phyloP scores from a whole-genome alignment of 1,284 basidiomycete species.

The Porogramme epimiltina region DNA sequence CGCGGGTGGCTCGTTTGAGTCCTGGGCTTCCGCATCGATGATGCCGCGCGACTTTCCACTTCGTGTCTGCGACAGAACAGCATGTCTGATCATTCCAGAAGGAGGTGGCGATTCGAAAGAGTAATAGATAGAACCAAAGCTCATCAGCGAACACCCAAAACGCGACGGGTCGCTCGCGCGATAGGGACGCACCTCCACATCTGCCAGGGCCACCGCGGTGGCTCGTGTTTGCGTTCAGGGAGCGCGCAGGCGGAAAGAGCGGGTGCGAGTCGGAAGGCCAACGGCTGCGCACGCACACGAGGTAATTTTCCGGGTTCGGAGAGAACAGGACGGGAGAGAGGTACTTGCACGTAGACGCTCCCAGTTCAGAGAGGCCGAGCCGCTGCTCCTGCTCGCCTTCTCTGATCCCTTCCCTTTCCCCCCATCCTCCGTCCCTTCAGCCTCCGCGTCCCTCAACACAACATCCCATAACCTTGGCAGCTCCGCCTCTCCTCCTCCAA shows the following conservation, averaged over 20 bases:
- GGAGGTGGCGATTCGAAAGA: not conserved
- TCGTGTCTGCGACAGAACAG: no score
- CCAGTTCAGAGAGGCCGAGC: no score
- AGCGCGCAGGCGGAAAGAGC: not conserved
- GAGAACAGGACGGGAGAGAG: conserved; percentile 1
- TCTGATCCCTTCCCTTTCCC: not conserved
- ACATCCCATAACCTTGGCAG: conserved; percentile 15
- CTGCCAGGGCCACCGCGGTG: not conserved
- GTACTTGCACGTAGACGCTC: conserved; percentile 19
- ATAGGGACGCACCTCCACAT: not conserved
- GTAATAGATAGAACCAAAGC: not conserved
- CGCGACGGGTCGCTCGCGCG: not conserved
- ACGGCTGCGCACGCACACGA: conserved; percentile 9
- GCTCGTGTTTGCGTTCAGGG: not conserved
- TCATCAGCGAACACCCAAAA: not conserved
- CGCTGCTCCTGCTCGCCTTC: conserved; percentile 1
- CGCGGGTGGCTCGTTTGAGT: not conserved
- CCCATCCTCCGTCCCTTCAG: not conserved
- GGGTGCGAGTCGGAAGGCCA: conserved; percentile 9
- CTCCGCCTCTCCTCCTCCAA: not conserved
- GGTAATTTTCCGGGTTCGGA: conserved; percentile 1
- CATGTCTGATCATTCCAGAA: not conserved
- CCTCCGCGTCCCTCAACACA: conserved; percentile 8
- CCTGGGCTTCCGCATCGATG: no score
- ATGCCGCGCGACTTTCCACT: no score